These are phyloP conservation scores for Aspergillus incahuasiensis DNA, from an alignment of 495 filamentous ascomycete genomes.

Conservation along the genomic window DNA sequence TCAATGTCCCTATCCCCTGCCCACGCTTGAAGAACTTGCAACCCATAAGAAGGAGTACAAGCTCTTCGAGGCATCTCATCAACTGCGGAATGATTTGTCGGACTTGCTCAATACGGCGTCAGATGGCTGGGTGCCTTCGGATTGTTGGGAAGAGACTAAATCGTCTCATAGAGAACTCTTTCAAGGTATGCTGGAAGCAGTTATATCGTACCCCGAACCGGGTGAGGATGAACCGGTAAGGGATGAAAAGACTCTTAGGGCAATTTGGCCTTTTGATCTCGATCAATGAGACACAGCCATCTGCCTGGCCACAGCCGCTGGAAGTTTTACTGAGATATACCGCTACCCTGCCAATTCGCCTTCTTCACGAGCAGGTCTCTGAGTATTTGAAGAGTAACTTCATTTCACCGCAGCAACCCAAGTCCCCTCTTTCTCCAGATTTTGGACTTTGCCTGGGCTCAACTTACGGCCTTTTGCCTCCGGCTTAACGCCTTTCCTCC, in stretches of 20 bases:
- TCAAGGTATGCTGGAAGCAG: slow-evolving; percentile 28
- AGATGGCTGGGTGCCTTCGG: slow-evolving; percentile 39
- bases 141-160: slow-evolving; percentile 32
- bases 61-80: slow-evolving; percentile 30
- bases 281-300: background rate
- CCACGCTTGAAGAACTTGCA: slow-evolving; percentile 26
- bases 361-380: too few species aligned
- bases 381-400: too few species aligned
- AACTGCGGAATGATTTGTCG: slow-evolving; percentile 29
- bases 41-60: slow-evolving; percentile 33
- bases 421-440: too few species aligned
- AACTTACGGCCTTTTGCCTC: too few species aligned
- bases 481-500: too few species aligned
- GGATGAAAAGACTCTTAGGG: slow-evolving; percentile 27
- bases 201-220: slow-evolving; percentile 23
- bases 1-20: slow-evolving; percentile 32
- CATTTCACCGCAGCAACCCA: too few species aligned
- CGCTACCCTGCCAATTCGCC: too few species aligned
- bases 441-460: too few species aligned
- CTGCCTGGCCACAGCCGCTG: too few species aligned
- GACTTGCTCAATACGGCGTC: slow-evolving; percentile 27
- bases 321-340: too few species aligned
- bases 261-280: slow-evolving; percentile 38
- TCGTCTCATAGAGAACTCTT: slow-evolving; percentile 30
- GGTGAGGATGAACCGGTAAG: slow-evolving; percentile 31